These are phyloP conservation scores for Aspergillus affinis DNA, from an alignment of 495 filamentous ascomycete genomes.

Conservation along the genomic window DNA sequence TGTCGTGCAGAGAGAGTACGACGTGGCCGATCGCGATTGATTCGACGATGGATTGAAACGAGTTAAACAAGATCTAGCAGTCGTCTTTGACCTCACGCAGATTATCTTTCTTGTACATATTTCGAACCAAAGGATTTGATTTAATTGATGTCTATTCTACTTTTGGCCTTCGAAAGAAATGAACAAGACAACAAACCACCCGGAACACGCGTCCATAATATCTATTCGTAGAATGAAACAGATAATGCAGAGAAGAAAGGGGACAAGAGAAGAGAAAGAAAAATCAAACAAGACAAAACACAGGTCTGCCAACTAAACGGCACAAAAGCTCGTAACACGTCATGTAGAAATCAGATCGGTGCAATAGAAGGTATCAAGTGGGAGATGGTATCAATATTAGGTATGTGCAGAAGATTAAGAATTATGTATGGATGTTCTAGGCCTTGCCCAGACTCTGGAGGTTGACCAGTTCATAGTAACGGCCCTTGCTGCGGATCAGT, in stretches of 20 bases:
- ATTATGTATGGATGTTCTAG: constrained; percentile 20
- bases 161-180: neutral
- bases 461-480: constrained; percentile 76
- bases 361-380: constrained; percentile 5
- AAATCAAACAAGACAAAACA: neutral
- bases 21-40: constrained; percentile 41
- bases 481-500: constrained; percentile 62
- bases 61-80: too few relatives aligned
- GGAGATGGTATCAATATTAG: constrained; percentile 1
- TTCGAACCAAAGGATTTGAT: too few relatives aligned
- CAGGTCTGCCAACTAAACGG: neutral
- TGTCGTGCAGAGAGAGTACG: constrained; percentile 63
- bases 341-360: constrained; percentile 8
- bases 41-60: neutral
- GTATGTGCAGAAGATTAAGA: constrained; percentile 7
- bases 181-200: neutral
- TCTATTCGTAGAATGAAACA: constrained; percentile 1
- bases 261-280: neutral
- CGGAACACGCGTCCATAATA: neutral
- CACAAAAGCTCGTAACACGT: neutral
- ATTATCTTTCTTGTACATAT: too few relatives aligned
- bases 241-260: neutral
- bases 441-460: constrained; percentile 75
- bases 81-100: too few relatives aligned
- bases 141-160: neutral